Conservation (phyloP, 768 basidiomycete species). For the Amylocystis lapponica region DNA sequence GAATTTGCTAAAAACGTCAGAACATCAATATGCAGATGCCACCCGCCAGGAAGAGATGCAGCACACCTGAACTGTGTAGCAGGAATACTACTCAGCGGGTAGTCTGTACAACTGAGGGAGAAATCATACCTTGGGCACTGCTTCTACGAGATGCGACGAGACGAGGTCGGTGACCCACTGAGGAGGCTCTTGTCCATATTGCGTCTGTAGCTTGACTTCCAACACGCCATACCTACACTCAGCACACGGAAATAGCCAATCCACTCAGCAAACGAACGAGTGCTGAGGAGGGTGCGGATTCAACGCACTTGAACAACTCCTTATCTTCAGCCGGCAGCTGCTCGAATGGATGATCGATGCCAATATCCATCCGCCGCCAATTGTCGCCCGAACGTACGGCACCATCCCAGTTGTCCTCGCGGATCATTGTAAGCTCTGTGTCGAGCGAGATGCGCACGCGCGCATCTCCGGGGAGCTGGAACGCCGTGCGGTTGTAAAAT, state of each 20-base stretch:
- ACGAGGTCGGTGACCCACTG: conserved; percentile 97
- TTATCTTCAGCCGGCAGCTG: conserved; percentile 72
- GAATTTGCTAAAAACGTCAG: conserved; percentile 64
- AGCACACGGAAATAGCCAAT: no score
- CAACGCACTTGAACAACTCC: conserved; percentile 79
- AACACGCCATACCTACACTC: conserved; percentile 82
- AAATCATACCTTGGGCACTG: conserved; percentile 96
- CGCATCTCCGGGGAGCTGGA: conserved; percentile 98
- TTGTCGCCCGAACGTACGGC: conserved; percentile 70
- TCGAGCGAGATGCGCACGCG: conserved; percentile 97
- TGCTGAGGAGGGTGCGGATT: no score
- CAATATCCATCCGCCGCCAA: conserved; percentile 93
- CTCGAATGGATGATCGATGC: conserved; percentile 87
- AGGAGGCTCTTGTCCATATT: conserved; percentile 92
- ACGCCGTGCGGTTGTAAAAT: conserved; percentile 98
- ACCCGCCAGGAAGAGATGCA: no score
- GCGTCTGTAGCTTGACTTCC: conserved; percentile 97
- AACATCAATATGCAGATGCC: no score
- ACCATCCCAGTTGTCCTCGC: conserved; percentile 98
- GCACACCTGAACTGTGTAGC: no score
- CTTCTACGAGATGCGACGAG: conserved; percentile 90
- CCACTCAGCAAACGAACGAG: no score
- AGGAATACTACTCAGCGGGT: background rate
- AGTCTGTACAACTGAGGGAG: background rate
- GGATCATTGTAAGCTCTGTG: conserved; percentile 88